Conservation (phyloP, 345 rosid species). For the Firmiana major region DNA sequence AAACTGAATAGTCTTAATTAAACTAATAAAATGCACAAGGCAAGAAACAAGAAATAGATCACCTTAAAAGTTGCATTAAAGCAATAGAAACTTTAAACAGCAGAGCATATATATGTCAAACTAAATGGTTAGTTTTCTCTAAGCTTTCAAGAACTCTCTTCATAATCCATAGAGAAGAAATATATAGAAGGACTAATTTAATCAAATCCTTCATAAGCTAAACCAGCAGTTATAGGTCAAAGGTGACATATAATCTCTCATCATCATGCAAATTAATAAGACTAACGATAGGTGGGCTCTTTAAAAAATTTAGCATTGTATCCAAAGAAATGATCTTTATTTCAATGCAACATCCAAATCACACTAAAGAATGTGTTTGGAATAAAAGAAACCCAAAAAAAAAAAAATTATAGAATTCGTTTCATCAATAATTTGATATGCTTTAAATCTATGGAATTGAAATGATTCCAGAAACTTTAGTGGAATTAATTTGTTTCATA, state of each 20-base stretch:
- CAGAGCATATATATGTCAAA: neutral
- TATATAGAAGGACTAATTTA: neutral
- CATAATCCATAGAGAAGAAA: neutral
- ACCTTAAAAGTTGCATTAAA: neutral
- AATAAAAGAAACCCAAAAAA: neutral
- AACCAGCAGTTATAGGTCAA: neutral
- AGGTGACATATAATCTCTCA: neutral
- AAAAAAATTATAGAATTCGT: neutral
- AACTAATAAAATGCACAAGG: neutral
- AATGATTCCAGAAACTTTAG: neutral
- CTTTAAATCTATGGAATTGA: neutral
- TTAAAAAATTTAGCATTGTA: neutral
- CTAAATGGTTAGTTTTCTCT: too few species aligned
- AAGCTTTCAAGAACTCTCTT: too few species aligned
- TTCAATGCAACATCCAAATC: slow-evolving; percentile 1
- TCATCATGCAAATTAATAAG: neutral
- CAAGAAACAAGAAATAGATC: neutral
- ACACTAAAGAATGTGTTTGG: neutral
- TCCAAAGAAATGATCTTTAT: neutral
- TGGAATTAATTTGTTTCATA: neutral
- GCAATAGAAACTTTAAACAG: slow-evolving; percentile 1
- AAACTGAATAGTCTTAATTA: neutral
- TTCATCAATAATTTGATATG: neutral
- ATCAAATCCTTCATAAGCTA: neutral
- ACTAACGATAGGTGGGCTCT: neutral